These are phyloP conservation scores for Talaromyces verruculosus DNA, from an alignment of 2,329 filamentous ascomycete species.

Conservation along the genomic window DNA sequence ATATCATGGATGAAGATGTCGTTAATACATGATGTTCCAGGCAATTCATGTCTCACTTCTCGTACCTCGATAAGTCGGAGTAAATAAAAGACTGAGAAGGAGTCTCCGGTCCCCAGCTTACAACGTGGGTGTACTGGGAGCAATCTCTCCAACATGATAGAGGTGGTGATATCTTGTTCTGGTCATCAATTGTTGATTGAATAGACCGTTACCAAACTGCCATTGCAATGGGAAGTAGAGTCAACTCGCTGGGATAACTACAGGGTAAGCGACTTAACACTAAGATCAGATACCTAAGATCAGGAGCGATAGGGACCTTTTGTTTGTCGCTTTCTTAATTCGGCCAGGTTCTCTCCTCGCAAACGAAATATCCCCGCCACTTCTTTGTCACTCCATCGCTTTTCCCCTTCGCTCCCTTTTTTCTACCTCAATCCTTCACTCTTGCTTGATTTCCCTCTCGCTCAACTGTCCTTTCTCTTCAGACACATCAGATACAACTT, in stretches of 20 bases:
- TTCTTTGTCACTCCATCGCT: background rate
- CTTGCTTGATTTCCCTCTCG: background rate
- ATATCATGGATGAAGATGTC: background rate
- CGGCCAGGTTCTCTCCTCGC: background rate
- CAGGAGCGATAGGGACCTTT: background rate
- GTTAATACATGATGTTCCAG: background rate
- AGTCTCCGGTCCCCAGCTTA: background rate
- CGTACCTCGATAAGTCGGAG: background rate
- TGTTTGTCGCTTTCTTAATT: background rate
- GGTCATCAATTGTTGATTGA: background rate
- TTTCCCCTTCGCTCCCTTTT: background rate
- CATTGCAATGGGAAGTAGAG: background rate
- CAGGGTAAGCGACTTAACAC: background rate
- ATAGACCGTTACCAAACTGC: background rate
- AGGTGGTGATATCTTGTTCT: background rate
- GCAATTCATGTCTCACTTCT: background rate
- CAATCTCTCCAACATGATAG: background rate
- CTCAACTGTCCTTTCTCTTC: background rate
- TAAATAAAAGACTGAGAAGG: background rate
- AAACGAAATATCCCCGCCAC: background rate
- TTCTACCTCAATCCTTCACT: background rate
- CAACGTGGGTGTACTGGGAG: background rate
- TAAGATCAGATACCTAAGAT: background rate
- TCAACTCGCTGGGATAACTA: background rate
- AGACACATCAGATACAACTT: background rate